Percentiles rank a stretch among this genome's conserved stretches.
Evolutionary conservation across 768 basidiomycete genomes (phyloP).

Genomic region (Coprinellus aureogranulatus): DNA sequence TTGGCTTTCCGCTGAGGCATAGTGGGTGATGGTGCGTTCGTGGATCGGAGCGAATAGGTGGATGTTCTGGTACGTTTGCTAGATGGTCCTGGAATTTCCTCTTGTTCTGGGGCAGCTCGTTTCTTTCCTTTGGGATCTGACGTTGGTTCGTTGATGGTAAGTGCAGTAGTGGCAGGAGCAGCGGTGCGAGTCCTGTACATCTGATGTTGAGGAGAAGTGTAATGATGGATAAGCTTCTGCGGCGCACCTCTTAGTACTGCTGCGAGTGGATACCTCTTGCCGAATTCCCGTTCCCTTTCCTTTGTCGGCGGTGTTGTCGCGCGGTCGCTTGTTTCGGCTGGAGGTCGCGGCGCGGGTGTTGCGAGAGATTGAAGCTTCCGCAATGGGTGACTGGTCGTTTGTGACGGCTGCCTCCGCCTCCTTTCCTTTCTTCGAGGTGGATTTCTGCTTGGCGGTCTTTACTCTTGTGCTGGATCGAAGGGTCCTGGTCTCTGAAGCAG

Average conservation of each 20-base stretch:
- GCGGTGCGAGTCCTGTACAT: constrained; percentile 55
- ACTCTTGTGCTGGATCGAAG: constrained; percentile 75
- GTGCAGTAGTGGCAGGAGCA: constrained; percentile 35
- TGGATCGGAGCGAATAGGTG: constrained; percentile 69
- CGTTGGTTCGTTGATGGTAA: constrained; percentile 73
- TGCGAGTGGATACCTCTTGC: constrained; percentile 45
- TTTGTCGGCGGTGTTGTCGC: constrained; percentile 51
- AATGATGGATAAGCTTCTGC: constrained; percentile 26
- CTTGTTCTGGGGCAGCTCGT: constrained; percentile 78
- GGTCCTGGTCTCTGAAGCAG: constrained; percentile 52
- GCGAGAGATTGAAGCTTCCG: constrained; percentile 36
- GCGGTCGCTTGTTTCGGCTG: constrained; percentile 49
- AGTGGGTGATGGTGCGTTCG: constrained; percentile 40
- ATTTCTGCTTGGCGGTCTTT: constrained; percentile 71
- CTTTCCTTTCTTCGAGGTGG: constrained; percentile 54
- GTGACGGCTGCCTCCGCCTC: constrained; percentile 45
- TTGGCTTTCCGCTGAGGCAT: constrained; percentile 77
- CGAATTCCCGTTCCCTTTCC: constrained; percentile 61
- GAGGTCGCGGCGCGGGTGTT: constrained; percentile 43
- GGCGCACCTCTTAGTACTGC: constrained; percentile 60
- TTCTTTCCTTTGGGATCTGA: constrained; percentile 90
- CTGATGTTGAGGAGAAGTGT: constrained; percentile 11
- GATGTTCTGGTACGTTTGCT: constrained; percentile 63
- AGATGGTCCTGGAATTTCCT: constrained; percentile 54
- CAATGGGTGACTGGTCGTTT: constrained; percentile 30